A percentile compares a stretch with the other conserved stretches of the same genome.
These are phyloP conservation scores for Geotrichum fermentans DNA, from an alignment of 1,139 yeast species.

Conservation along the genomic window DNA sequence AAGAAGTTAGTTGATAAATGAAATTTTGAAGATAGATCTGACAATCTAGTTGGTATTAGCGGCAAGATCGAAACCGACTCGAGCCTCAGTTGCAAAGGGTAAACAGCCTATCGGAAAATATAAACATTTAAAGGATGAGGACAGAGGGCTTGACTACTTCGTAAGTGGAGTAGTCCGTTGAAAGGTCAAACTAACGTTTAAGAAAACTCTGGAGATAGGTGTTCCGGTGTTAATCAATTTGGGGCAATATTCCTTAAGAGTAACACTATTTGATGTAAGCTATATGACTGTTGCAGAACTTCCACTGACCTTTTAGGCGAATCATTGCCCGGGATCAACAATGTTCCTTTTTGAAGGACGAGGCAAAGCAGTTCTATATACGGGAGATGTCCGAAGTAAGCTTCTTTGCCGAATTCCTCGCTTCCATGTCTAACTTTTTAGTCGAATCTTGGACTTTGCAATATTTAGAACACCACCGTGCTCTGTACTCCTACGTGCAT, in stretches of 20 bases:
- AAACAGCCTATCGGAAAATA: constrained; percentile 23
- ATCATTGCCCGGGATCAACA: constrained; percentile 62
- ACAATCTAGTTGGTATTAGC: constrained; percentile 21
- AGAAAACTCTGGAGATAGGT: constrained; percentile 31
- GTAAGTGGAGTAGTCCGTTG: constrained; percentile 27
- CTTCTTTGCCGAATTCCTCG: background rate
- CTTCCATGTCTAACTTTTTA: background rate
- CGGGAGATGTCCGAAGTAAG: constrained; percentile 50
- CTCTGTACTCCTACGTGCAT: constrained; percentile 44
- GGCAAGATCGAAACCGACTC: constrained; percentile 18
- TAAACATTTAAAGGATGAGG: constrained; percentile 33
- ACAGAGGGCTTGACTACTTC: constrained; percentile 32
- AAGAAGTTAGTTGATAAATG: constrained; percentile 26
- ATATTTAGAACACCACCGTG: constrained; percentile 40
- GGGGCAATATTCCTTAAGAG: constrained; percentile 24
- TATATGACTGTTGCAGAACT: constrained; percentile 29
- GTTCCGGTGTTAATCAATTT: constrained; percentile 31
- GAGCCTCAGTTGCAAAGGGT: constrained; percentile 15
- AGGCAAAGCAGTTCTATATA: constrained; percentile 42
- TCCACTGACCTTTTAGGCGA: constrained; percentile 33
- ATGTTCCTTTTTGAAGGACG: constrained; percentile 50
- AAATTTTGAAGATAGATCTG: background rate
- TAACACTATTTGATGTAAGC: constrained; percentile 34
- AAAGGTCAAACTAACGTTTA: background rate
- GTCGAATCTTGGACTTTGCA: constrained; percentile 55